A percentile compares a stretch with the other conserved stretches of the same genome.
Evolutionary conservation across 2,329 filamentous ascomycete species (phyloP).

Genomic region (Claviceps arundinis): DNA sequence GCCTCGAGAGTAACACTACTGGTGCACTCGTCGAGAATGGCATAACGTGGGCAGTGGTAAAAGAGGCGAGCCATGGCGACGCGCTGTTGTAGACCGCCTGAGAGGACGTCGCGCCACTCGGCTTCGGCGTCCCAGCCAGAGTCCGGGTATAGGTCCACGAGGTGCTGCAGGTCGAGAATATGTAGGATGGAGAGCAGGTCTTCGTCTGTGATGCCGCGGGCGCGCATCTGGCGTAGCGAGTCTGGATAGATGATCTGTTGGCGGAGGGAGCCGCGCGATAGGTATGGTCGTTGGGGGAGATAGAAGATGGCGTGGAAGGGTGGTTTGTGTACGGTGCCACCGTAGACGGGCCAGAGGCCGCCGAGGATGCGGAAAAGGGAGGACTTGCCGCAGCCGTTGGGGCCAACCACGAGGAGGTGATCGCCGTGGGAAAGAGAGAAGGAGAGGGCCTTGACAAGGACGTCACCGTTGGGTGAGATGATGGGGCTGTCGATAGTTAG

Average conservation of each 20-base stretch:
- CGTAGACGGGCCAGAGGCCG: conserved; percentile 94
- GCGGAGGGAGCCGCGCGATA: conserved; percentile 80
- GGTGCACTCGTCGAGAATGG: conserved; percentile 95
- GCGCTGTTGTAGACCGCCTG: conserved; percentile 84
- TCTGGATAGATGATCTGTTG: conserved; percentile 98
- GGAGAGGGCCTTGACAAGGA: conserved; percentile 72
- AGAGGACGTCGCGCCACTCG: conserved; percentile 92
- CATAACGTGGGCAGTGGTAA: conserved; percentile 85
- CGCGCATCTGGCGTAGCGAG: conserved; percentile 71
- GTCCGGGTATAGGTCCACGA: conserved; percentile 61
- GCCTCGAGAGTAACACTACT: conserved; percentile 89
- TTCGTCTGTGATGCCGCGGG: conserved; percentile 67
- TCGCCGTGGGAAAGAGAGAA: conserved; percentile 80
- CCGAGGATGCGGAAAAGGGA: conserved; percentile 93
- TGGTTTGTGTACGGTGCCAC: conserved; percentile 83
- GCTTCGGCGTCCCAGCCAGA: conserved; percentile 81
- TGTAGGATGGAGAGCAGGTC: conserved; percentile 67
- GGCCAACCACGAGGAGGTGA: conserved; percentile 86
- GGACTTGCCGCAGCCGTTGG: conserved; percentile 94
- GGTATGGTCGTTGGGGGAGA: conserved; percentile 88
- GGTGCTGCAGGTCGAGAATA: conserved; percentile 68
- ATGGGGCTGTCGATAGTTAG: conserved; percentile 48
- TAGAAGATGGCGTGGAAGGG: conserved; percentile 93
- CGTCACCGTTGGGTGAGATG: conserved; percentile 90
- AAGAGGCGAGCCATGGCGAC: conserved; percentile 94